Percentiles rank a stretch among this genome's conserved stretches.
These are phyloP conservation scores for Starmerella roubikii DNA, from an alignment of 805 yeast species.

Conservation along the genomic window DNA sequence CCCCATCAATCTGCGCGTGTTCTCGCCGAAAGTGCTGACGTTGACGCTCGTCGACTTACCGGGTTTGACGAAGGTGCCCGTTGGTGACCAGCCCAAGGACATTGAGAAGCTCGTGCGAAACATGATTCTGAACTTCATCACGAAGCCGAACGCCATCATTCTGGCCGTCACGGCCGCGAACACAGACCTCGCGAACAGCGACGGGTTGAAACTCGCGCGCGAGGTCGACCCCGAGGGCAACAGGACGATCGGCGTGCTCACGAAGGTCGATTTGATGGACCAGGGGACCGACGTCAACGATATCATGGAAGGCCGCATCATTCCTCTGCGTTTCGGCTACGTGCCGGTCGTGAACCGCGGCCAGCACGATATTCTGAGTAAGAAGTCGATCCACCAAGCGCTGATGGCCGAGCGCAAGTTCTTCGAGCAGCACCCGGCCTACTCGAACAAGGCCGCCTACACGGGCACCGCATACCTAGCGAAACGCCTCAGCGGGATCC, in stretches of 20 bases:
- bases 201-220: constrained; percentile 88
- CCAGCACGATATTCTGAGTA: constrained; percentile 82
- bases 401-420: constrained; percentile 65
- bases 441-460: constrained; percentile 79
- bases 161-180: constrained; percentile 93
- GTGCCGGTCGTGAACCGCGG: constrained; percentile 96
- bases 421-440: constrained; percentile 79
- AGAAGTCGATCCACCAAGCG: constrained; percentile 81
- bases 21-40: constrained; percentile 88
- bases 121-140: constrained; percentile 81
- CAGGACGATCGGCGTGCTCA: constrained; percentile 92
- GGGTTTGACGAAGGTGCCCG: constrained; percentile 95
- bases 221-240: constrained; percentile 95
- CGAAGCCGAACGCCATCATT: constrained; percentile 91
- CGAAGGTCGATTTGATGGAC: constrained; percentile 95
- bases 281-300: constrained; percentile 95
- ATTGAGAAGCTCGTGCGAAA: constrained; percentile 89
- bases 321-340: constrained; percentile 89
- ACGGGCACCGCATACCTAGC: constrained; percentile 97
- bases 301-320: constrained; percentile 86
- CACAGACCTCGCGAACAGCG: constrained; percentile 93
- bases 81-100: constrained; percentile 97
- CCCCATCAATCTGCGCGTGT: constrained; percentile 87
- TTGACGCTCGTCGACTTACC: constrained; percentile 93
- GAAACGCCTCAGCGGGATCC: constrained; percentile 75